Conservation (phyloP, 768 basidiomycete genomes). For the Strobilomyces confusus region DNA sequence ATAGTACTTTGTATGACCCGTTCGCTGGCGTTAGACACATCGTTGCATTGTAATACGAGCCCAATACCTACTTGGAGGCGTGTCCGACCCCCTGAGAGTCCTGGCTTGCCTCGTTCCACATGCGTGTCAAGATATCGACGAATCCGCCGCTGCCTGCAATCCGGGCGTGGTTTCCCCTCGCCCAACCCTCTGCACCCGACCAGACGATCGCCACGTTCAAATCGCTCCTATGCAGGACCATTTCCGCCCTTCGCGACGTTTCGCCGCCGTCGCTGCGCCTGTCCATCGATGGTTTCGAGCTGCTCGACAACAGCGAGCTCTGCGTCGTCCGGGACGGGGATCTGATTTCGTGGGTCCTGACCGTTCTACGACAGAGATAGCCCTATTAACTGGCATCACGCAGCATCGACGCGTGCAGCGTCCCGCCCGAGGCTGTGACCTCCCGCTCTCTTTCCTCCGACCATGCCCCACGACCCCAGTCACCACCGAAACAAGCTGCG, state of each 20-base stretch:
- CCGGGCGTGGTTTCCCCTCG: slow-evolving; percentile 50
- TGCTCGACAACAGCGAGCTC: slow-evolving; percentile 28
- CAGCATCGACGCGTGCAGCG: slow-evolving; percentile 18
- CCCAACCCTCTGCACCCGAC: background rate
- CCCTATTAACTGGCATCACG: background rate
- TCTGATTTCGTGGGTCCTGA: slow-evolving; percentile 20
- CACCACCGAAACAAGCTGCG: background rate
- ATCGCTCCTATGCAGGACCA: slow-evolving; percentile 11
- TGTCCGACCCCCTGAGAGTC: too few species aligned
- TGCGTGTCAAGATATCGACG: slow-evolving; percentile 50
- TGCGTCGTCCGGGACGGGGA: slow-evolving; percentile 27
- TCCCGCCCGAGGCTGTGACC: background rate
- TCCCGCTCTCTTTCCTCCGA: too few species aligned
- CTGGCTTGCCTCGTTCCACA: background rate
- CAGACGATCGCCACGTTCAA: slow-evolving; percentile 19
- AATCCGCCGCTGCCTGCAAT: slow-evolving; percentile 43
- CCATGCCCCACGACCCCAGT: background rate
- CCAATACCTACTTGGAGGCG: too few species aligned
- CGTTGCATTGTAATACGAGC: background rate
- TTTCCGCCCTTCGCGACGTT: slow-evolving; percentile 8
- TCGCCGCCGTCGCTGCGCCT: slow-evolving; percentile 10
- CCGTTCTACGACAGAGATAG: too few species aligned
- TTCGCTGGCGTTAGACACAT: background rate
- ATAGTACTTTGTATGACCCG: background rate
- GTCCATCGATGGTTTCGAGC: slow-evolving; percentile 27